Conservation (phyloP, 73 alveolate genomes). For the Paramecium sonneborni region DNA sequence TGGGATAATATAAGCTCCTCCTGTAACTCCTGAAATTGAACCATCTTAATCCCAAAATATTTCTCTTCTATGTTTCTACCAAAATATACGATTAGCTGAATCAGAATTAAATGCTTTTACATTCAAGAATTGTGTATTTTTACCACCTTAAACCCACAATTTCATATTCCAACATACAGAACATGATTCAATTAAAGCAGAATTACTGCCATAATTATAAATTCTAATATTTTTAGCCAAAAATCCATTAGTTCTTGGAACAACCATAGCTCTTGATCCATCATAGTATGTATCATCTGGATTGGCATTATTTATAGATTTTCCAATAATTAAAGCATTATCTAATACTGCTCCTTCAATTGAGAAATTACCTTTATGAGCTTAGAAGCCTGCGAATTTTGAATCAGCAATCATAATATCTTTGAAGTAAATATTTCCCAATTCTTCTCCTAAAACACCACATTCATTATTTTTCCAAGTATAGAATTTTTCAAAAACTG, state of each 20-base stretch:
- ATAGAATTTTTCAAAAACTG: conserved; percentile 33
- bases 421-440: conserved; percentile 71
- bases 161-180: conserved; percentile 70
- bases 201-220: conserved; percentile 59
- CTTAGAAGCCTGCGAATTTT: conserved; percentile 66
- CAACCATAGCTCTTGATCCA: conserved; percentile 67
- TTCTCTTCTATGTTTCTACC: conserved; percentile 66
- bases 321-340: conserved; percentile 73
- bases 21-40: conserved; percentile 38
- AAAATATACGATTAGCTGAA: not conserved
- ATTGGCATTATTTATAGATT: conserved; percentile 65
- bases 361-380: conserved; percentile 54
- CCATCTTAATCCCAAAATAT: conserved; percentile 73
- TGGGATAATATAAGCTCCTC: conserved; percentile 58
- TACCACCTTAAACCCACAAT: conserved; percentile 68
- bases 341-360: conserved; percentile 51
- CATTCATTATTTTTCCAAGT: conserved; percentile 74
- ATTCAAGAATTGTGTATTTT: conserved; percentile 23
- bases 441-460: conserved; percentile 76
- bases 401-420: conserved; percentile 72
- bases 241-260: conserved; percentile 78
- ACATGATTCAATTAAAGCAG: conserved; percentile 70
- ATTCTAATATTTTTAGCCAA: conserved; percentile 60
- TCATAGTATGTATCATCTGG: conserved; percentile 11
- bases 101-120: not conserved